These are phyloP conservation scores for Teratosphaeria viscida DNA, from an alignment of 2,329 filamentous ascomycete species.

Conservation along the genomic window DNA sequence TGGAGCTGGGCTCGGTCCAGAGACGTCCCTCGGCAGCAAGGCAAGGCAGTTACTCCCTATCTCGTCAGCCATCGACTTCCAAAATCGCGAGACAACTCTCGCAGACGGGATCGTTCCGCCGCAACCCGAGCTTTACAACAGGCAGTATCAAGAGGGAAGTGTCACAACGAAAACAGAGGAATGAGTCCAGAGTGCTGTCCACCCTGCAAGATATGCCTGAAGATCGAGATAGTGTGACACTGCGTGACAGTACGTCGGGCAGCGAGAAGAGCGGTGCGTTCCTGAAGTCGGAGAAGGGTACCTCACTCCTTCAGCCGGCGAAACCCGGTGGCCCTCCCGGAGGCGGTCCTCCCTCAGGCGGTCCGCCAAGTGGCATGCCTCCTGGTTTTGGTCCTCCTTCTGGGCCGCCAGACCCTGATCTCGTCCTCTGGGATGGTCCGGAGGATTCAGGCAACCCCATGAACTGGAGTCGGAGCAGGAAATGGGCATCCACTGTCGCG, in stretches of 20 bases:
- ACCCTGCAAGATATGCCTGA: not conserved
- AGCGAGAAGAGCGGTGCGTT: not conserved
- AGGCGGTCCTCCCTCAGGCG: not conserved
- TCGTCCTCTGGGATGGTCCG: slow-evolving; percentile 12
- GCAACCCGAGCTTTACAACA: not conserved
- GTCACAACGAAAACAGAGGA: not conserved
- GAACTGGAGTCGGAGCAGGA: slow-evolving; percentile 12
- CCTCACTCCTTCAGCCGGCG: not conserved
- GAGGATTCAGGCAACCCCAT: slow-evolving; percentile 17
- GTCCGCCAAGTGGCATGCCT: not conserved
- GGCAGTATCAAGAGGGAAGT: not conserved
- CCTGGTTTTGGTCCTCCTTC: not conserved
- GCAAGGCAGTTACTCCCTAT: not conserved
- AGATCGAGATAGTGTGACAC: not conserved
- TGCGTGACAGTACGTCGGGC: not conserved
- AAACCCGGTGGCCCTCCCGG: not conserved
- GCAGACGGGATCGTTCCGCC: not conserved
- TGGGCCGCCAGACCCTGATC: not conserved
- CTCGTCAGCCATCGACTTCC: not conserved
- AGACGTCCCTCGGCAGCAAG: not conserved
- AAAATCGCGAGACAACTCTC: not conserved
- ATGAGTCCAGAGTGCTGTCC: not conserved
- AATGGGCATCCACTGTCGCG: not conserved
- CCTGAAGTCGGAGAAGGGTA: not conserved
- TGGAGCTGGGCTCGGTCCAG: not conserved